Base-by-base conservation (phyloP, 1,284 basidiomycete species). In the Caloboletus inedulis region DNA sequence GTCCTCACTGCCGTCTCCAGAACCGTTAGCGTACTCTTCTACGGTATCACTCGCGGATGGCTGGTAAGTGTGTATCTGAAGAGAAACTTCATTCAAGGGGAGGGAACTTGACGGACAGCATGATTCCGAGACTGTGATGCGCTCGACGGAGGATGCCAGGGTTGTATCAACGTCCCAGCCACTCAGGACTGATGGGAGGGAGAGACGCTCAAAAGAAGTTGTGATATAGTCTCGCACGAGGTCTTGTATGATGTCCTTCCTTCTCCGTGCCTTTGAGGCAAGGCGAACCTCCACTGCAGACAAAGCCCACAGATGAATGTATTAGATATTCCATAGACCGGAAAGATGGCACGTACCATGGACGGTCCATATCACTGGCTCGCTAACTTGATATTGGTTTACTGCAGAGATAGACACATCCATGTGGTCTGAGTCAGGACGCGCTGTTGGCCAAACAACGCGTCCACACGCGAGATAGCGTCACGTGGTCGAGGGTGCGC, bases 41-140 rank as follows among this genome's bases (percentile, higher is more conserved):
- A 89, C 80, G 0, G 80, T 74, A 52, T 89, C 87, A 2, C 77
- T 71, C 31, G 86, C 79, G 0, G 82, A 81, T 1, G 89, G 84
- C 58, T 92, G 86, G 65, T 98, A 99, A 7, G 96, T 84, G 65
- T 99, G 91, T 45, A 97, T 84, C 55, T 89, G 80, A 34, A 94
- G 76, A 4, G 75, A 70, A 50, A 80, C 77, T 55, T 87, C 79
- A 37, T 79, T 76, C 49, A 87, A 69, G 13, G 78, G 73, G 13
- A 88, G 73, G 39, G 81, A 79, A 14, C 74, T 69, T 16, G 75
- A 76, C 14, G 80, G 74, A 62, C 81, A 83, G 36, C 80, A 63
- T 3, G 77, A 78, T 68, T 86, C 95, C 3, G 88, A 86, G 3
- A 91, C 83, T n/a, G 77, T 72, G 55, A 98, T 87, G 33, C 78